Percentiles rank a stretch among this genome's conserved stretches.
These are phyloP conservation scores for Aspergillus egyptiacus DNA, from an alignment of 495 filamentous ascomycete genomes.

Conservation along the genomic window DNA sequence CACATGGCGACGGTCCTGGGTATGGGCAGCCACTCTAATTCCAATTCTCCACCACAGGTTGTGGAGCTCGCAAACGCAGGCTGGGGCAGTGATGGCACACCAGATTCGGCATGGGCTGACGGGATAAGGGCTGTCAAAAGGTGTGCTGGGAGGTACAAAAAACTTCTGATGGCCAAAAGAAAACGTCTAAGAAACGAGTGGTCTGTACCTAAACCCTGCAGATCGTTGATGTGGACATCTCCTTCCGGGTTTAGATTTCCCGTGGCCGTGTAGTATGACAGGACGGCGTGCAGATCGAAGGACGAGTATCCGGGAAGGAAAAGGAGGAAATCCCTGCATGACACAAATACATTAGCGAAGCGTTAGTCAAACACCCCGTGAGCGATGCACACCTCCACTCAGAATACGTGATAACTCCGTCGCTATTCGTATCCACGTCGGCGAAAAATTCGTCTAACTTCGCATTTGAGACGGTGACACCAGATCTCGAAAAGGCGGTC, in stretches of 20 bases:
- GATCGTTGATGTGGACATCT: slow-evolving; percentile 86
- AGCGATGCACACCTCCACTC: slow-evolving; percentile 81
- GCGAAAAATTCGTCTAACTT: slow-evolving; percentile 80
- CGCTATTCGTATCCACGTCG: slow-evolving; percentile 83
- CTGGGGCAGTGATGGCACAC: slow-evolving; percentile 20
- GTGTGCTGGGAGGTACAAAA: slow-evolving; percentile 40
- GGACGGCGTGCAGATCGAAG: slow-evolving; percentile 71
- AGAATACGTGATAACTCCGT: slow-evolving; percentile 81
- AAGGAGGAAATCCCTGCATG: slow-evolving; percentile 78
- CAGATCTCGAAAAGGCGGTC: slow-evolving; percentile 68
- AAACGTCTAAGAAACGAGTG: slow-evolving; percentile 58
- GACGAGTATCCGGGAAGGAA: slow-evolving; percentile 72
- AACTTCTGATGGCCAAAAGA: slow-evolving; percentile 31
- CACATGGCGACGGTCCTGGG: slow-evolving; percentile 43
- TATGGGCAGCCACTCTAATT: slow-evolving; percentile 43
- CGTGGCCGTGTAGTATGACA: slow-evolving; percentile 88
- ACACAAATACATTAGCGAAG: slow-evolving; percentile 17
- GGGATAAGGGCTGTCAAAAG: slow-evolving; percentile 36
- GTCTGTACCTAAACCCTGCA: slow-evolving; percentile 91
- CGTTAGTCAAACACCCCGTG: slow-evolving; percentile 5
- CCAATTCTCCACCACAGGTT: slow-evolving; percentile 33
- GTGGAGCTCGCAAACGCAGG: slow-evolving; percentile 26
- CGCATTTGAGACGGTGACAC: slow-evolving; percentile 68
- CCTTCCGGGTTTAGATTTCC: slow-evolving; percentile 90
- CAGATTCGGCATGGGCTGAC: slow-evolving; percentile 35